A percentile compares a stretch with the other conserved stretches of the same genome.
Conservation (phyloP, 768 basidiomycete genomes). For the Pluteus cervinus region DNA sequence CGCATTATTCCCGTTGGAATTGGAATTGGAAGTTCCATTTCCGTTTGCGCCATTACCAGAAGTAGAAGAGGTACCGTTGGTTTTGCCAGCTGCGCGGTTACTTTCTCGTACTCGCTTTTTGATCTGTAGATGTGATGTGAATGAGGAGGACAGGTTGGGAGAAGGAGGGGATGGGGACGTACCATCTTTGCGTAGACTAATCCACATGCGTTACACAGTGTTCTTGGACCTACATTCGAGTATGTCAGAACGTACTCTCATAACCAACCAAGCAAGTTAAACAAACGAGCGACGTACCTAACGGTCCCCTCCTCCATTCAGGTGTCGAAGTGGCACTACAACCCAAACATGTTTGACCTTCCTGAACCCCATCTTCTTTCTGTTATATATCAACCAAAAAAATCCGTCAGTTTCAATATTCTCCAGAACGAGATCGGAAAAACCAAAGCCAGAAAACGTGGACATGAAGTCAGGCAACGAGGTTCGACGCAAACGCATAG, state of each 20-base stretch:
- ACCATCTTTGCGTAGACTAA: conserved; percentile 85
- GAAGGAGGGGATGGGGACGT: conserved; percentile 19
- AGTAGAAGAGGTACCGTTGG: conserved; percentile 3
- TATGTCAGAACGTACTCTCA: conserved; percentile 12
- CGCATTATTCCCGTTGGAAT: neutral
- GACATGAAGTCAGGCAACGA: too few species aligned
- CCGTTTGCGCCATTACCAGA: conserved; percentile 9
- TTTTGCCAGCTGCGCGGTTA: conserved; percentile 9
- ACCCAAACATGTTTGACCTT: conserved; percentile 73
- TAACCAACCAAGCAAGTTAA: conserved; percentile 9
- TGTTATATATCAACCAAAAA: conserved; percentile 13
- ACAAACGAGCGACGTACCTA: conserved; percentile 44
- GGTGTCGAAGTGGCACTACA: conserved; percentile 82
- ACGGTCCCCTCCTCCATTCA: conserved; percentile 79
- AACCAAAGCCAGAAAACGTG: conserved; percentile 2
- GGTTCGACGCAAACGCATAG: too few species aligned
- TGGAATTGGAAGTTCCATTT: conserved; percentile 2
- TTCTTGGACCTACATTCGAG: conserved; percentile 75
- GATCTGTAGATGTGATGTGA: conserved; percentile 16
- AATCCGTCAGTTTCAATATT: too few species aligned
- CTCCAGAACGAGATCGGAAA: too few species aligned
- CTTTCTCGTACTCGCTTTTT: conserved; percentile 28
- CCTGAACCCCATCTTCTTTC: conserved; percentile 41
- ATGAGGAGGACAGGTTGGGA: neutral
- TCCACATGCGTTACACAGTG: conserved; percentile 81